phyloP scores from a whole-genome alignment of 306 rosid species.

The Dalbergia cochinchinensis region DNA sequence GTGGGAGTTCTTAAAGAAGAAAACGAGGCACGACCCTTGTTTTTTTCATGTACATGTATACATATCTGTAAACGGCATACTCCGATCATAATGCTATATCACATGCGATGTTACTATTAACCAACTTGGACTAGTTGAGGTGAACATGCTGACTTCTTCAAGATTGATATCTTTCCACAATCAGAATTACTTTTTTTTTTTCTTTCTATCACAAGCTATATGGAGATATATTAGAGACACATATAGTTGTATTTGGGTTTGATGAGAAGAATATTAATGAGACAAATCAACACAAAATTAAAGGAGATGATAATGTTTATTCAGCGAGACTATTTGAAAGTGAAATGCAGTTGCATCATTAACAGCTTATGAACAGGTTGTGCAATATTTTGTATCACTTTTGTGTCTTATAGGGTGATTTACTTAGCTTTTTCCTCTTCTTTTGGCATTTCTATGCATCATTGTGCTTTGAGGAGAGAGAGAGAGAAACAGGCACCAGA shows the following conservation, averaged over 20 bases:
- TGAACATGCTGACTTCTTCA: neutral
- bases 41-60: slow-evolving; percentile 11
- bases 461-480: slow-evolving; percentile 3
- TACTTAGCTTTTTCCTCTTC: neutral
- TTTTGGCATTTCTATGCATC: slow-evolving; percentile 8
- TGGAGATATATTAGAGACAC: neutral
- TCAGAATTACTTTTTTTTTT: too few species aligned
- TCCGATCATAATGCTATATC: slow-evolving; percentile 19
- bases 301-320: neutral
- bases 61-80: slow-evolving; percentile 23
- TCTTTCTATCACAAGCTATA: neutral
- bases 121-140: neutral
- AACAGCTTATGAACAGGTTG: slow-evolving; percentile 2
- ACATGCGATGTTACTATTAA: slow-evolving; percentile 12
- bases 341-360: neutral
- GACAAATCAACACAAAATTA: neutral
- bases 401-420: neutral
- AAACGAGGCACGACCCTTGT: slow-evolving; percentile 35
- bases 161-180: too few species aligned
- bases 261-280: neutral
- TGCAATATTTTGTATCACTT: neutral
- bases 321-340: neutral
- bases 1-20: slow-evolving; percentile 18
- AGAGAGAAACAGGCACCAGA: slow-evolving; percentile 1
- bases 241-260: neutral